Conservation (phyloP, 345 rosid species). For the Mallotus nudiflorus region DNA sequence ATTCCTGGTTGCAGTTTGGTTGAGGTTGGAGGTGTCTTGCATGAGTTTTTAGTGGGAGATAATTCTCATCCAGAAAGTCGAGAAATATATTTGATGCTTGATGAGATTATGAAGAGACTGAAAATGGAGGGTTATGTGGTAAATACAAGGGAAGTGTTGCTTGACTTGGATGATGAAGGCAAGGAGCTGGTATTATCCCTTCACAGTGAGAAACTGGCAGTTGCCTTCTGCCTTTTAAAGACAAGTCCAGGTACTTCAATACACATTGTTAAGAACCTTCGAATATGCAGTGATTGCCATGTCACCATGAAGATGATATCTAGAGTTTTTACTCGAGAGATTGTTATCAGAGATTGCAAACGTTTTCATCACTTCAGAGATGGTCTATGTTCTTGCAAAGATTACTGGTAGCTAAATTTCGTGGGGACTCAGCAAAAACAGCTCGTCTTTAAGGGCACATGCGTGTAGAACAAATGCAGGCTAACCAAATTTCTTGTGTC, state of each 20-base stretch:
- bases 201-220: constrained; percentile 31
- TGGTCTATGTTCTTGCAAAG: constrained; percentile 27
- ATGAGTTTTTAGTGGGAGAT: constrained; percentile 54
- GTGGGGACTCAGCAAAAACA: too few relatives aligned
- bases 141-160: constrained; percentile 48
- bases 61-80: constrained; percentile 38
- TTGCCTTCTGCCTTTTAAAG: constrained; percentile 28
- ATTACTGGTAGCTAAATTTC: constrained; percentile 19
- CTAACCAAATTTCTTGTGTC: not conserved
- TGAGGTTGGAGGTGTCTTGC: constrained; percentile 44
- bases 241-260: constrained; percentile 27
- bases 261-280: constrained; percentile 26
- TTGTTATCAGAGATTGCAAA: constrained; percentile 22
- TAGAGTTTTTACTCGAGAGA: constrained; percentile 16
- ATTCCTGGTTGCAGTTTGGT: constrained; percentile 53
- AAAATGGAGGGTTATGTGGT: constrained; percentile 46
- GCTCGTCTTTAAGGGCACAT: too few relatives aligned
- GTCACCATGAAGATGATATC: constrained; percentile 32
- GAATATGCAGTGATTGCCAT: constrained; percentile 23
- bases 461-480: not conserved
- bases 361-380: constrained; percentile 26
- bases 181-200: constrained; percentile 24
- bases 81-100: constrained; percentile 10
- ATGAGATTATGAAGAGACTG: constrained; percentile 31
- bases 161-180: constrained; percentile 45